Evolutionary conservation across 2,329 filamentous ascomycete species (phyloP).

Genomic region (Penicillium hesseltinei): DNA sequence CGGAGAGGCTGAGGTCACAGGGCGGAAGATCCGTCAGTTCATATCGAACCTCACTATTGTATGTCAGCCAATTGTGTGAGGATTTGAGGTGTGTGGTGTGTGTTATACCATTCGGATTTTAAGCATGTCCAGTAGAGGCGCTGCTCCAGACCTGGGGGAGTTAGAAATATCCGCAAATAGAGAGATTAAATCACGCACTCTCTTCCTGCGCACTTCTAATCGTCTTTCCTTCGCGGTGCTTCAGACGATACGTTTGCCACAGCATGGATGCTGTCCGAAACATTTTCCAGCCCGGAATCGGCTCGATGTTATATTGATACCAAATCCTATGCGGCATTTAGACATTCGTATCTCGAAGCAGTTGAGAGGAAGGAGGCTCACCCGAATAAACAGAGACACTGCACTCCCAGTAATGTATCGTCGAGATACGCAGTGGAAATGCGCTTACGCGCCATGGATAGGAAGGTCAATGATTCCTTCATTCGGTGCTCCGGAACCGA

Average conservation of each 20-base stretch:
- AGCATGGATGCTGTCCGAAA: slow-evolving; percentile 28
- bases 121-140: slow-evolving; percentile 28
- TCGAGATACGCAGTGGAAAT: slow-evolving; percentile 26
- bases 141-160: slow-evolving; percentile 21
- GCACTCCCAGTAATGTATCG: slow-evolving; percentile 23
- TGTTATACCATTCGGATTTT: slow-evolving; percentile 25
- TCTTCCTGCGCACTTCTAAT: slow-evolving; percentile 24
- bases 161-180: slow-evolving; percentile 5
- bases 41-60: slow-evolving; percentile 25
- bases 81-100: background rate
- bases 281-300: slow-evolving; percentile 28
- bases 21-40: slow-evolving; percentile 25
- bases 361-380: background rate
- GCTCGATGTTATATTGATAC: slow-evolving; percentile 30
- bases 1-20: slow-evolving; percentile 25
- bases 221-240: slow-evolving; percentile 20
- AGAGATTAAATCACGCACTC: slow-evolving; percentile 15
- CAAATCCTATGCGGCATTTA: slow-evolving; percentile 20
- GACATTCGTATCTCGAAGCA: background rate
- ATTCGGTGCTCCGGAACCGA: slow-evolving; percentile 24
- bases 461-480: slow-evolving; percentile 23
- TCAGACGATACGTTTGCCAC: slow-evolving; percentile 28
- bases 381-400: slow-evolving; percentile 28
- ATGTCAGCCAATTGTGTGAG: background rate
- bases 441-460: slow-evolving; percentile 25